A percentile compares a stretch with the other conserved stretches of the same genome.
Conservation (phyloP, 2,329 filamentous ascomycete genomes). For the Ophiostoma ips region DNA sequence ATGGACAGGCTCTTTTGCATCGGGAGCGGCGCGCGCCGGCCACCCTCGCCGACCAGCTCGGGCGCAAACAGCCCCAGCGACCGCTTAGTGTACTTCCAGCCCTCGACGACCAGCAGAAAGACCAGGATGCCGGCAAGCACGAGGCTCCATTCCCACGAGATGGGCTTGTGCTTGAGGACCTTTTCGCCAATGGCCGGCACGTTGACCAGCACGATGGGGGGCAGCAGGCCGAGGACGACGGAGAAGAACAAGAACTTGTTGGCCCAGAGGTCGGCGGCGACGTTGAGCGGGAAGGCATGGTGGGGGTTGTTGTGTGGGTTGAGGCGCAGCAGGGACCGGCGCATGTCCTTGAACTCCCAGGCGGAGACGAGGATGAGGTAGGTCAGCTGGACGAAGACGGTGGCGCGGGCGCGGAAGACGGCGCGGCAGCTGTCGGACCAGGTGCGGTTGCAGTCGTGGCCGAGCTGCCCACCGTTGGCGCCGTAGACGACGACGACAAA, state of each 20-base stretch:
- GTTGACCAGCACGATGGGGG: conserved; percentile 55
- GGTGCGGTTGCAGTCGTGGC: conserved; percentile 46
- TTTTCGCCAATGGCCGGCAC: conserved; percentile 55
- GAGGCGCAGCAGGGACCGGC: conserved; percentile 57
- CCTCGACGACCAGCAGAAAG: conserved; percentile 54
- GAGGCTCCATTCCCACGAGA: conserved; percentile 64
- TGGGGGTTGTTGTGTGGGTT: conserved; percentile 36
- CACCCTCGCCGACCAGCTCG: background rate
- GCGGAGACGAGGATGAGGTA: conserved; percentile 62
- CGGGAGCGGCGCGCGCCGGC: background rate
- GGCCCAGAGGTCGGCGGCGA: conserved; percentile 50
- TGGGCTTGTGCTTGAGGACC: conserved; percentile 59
- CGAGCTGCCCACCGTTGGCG: conserved; percentile 40
- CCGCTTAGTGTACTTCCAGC: conserved; percentile 59
- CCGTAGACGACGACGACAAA: conserved; percentile 54
- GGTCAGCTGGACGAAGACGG: conserved; percentile 59
- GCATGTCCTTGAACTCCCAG: conserved; percentile 65
- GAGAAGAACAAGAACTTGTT: conserved; percentile 61
- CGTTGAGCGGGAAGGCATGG: conserved; percentile 29
- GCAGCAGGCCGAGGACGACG: conserved; percentile 44
- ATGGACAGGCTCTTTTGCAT: conserved; percentile 5
- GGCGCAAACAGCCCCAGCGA: conserved; percentile 30
- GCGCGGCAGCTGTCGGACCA: conserved; percentile 41
- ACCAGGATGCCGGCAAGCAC: conserved; percentile 48
- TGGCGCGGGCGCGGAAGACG: conserved; percentile 57